A percentile compares a stretch with the other conserved stretches of the same genome.
Evolutionary conservation across 1,284 basidiomycete genomes (phyloP).

Genomic region (Bjerkandera adusta): DNA sequence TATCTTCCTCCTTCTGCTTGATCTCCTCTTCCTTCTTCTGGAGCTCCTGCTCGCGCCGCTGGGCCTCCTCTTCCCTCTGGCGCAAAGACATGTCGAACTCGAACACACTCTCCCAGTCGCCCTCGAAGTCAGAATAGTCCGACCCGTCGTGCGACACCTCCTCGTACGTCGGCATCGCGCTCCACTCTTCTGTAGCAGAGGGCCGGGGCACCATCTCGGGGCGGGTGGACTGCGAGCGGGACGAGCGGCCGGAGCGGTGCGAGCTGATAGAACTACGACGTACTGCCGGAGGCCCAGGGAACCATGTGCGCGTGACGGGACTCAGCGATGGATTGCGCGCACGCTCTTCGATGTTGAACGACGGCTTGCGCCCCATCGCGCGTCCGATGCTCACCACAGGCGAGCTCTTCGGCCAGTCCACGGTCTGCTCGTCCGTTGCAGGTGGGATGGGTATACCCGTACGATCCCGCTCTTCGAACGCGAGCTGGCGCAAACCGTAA

Average conservation of each 20-base stretch:
- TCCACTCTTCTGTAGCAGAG: slow-evolving; percentile 16
- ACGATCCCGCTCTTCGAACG: slow-evolving; percentile 16
- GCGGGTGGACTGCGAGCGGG: slow-evolving; percentile 26
- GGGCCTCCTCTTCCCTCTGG: slow-evolving; percentile 14
- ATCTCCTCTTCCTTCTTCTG: slow-evolving; percentile 19
- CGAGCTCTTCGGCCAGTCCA: slow-evolving; percentile 4
- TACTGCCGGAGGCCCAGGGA: neutral
- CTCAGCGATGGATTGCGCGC: slow-evolving; percentile 15
- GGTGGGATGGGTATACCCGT: slow-evolving; percentile 22
- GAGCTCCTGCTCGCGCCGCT: slow-evolving; percentile 11
- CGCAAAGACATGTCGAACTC: slow-evolving; percentile 18
- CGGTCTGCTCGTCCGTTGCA: slow-evolving; percentile 6
- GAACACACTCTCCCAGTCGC: slow-evolving; percentile 32
- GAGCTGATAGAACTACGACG: slow-evolving; percentile 24
- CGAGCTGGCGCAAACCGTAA: slow-evolving; percentile 12
- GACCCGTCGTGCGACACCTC: slow-evolving; percentile 35
- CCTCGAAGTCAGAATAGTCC: slow-evolving; percentile 20
- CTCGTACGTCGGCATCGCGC: slow-evolving; percentile 25
- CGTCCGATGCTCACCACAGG: slow-evolving; percentile 5
- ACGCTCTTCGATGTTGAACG: slow-evolving; percentile 19
- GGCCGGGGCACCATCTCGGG: slow-evolving; percentile 20
- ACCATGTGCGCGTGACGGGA: slow-evolving; percentile 5
- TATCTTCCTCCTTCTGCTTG: slow-evolving; percentile 14
- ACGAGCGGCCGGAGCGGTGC: slow-evolving; percentile 24
- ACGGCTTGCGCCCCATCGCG: slow-evolving; percentile 16